These are phyloP conservation scores for Nemania sp. DNA, from an alignment of 2,329 filamentous ascomycete species.

Conservation along the genomic window DNA sequence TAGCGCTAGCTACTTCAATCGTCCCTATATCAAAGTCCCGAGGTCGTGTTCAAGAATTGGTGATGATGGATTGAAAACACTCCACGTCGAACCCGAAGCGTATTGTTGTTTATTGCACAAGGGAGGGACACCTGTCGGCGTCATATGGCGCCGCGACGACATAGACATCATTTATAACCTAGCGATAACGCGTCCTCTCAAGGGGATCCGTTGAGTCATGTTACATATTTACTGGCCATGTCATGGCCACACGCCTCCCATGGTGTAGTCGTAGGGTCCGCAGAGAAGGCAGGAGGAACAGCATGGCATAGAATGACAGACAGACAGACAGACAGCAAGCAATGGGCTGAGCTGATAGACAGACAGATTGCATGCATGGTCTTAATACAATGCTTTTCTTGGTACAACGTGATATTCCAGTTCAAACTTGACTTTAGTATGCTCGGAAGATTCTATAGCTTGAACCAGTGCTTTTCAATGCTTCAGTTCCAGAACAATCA, in stretches of 20 bases:
- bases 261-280: neutral
- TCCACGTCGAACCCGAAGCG: constrained; percentile 22
- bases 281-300: neutral
- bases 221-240: neutral
- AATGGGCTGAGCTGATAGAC: too few species aligned
- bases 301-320: constrained; percentile 4
- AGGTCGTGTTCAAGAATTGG: constrained; percentile 18
- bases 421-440: too few species aligned
- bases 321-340: constrained; percentile 15
- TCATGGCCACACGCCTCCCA: neutral
- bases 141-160: constrained; percentile 3
- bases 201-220: neutral
- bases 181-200: neutral
- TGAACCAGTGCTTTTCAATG: too few species aligned
- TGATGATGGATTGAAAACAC: constrained; percentile 24
- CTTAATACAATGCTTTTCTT: neutral
- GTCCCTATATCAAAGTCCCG: constrained; percentile 6
- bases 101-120: constrained; percentile 16
- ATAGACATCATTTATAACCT: neutral
- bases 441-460: too few species aligned
- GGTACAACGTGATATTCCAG: too few species aligned
- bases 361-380: neutral
- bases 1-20: constrained; percentile 16
- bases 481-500: too few species aligned
- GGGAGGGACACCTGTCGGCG: neutral